A percentile compares a stretch with the other conserved stretches of the same genome.
Conservation (phyloP, 176 grass and related monocot genomes). For the Oropetium thomaeum region DNA sequence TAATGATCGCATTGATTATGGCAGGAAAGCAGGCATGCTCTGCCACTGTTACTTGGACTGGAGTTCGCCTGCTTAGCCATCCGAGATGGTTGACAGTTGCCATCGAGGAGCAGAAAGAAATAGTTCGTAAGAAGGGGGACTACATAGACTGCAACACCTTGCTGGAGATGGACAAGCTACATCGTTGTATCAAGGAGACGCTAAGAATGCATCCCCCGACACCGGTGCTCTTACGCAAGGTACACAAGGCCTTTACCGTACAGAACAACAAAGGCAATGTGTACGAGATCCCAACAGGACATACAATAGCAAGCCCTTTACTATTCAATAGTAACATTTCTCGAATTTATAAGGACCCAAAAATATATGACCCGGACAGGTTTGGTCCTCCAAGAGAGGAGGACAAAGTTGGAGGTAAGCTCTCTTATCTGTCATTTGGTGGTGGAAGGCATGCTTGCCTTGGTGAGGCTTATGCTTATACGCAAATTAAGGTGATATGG, state of each 20-base stretch:
- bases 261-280: not conserved
- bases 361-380: not conserved
- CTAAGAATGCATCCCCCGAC: not conserved
- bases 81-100: conserved; percentile 9
- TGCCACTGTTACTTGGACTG: conserved; percentile 30
- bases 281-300: conserved; percentile 3
- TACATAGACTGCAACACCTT: not conserved
- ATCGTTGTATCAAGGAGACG: not conserved
- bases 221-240: not conserved
- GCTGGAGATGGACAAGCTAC: not conserved
- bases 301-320: not conserved
- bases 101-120: conserved; percentile 42
- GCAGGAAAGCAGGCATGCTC: conserved; percentile 47
- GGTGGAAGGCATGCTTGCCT: not conserved
- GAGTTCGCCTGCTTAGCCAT: conserved; percentile 37
- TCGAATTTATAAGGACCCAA: not conserved
- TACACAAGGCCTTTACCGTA: not conserved
- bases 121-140: conserved; percentile 20
- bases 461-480: not conserved
- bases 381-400: conserved; percentile 1
- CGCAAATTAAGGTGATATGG: conserved; percentile 15
- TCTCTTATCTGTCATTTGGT: not conserved
- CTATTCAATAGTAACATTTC: not conserved
- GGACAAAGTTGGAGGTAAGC: not conserved
- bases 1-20: conserved; percentile 40